phyloP scores from a whole-genome alignment of 768 basidiomycete species.

The Sistotremastrum niveocremeum region DNA sequence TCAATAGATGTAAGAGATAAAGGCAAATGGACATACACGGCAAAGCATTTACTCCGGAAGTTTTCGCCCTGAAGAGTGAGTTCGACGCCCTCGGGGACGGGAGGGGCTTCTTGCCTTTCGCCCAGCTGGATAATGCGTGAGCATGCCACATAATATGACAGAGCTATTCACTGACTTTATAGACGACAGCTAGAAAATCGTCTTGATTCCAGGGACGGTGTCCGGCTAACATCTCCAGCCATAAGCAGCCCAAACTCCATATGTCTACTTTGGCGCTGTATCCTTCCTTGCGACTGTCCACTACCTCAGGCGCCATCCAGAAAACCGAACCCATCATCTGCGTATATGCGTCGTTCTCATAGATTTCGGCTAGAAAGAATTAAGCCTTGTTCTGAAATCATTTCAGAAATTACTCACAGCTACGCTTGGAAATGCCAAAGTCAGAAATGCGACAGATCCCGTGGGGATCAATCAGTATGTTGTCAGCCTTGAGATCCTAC shows the following conservation, averaged over 20 bases:
- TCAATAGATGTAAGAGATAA: neutral
- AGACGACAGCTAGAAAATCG: conserved; percentile 85
- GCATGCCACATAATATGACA: too few species aligned
- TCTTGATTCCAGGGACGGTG: conserved; percentile 87
- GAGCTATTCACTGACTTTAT: conserved; percentile 47
- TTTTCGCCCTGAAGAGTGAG: conserved; percentile 68
- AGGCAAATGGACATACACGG: conserved; percentile 42
- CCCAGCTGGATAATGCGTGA: conserved; percentile 44
- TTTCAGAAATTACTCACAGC: conserved; percentile 14
- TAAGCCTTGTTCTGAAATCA: neutral
- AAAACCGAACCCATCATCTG: conserved; percentile 97
- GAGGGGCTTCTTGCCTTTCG: conserved; percentile 72
- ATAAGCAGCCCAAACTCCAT: conserved; percentile 98
- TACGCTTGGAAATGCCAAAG: conserved; percentile 96
- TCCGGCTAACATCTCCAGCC: conserved; percentile 99
- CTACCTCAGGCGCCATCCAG: conserved; percentile 98
- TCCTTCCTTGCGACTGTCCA: conserved; percentile 75
- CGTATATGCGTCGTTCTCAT: conserved; percentile 70
- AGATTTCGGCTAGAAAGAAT: conserved; percentile 49
- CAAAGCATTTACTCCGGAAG: conserved; percentile 82
- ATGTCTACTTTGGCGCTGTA: conserved; percentile 98
- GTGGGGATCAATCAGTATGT: conserved; percentile 86
- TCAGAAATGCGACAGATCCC: conserved; percentile 97
- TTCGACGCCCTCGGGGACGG: conserved; percentile 72
- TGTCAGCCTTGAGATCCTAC: conserved; percentile 95